phyloP scores from a whole-genome alignment of 805 yeast species.

The Pichia phayaonensis region DNA sequence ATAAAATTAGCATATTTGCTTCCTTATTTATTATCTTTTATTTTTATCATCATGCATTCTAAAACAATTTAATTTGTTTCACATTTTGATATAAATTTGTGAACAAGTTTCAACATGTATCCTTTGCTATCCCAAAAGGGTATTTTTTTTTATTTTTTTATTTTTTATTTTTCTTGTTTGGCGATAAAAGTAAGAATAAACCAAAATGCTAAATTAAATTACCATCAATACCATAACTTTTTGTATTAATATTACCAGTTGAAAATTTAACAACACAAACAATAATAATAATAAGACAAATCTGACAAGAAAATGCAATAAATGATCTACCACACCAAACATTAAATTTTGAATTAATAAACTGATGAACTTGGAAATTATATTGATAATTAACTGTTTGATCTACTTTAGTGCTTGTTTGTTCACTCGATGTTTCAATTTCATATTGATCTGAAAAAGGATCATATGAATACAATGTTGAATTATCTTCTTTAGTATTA shows the following conservation, averaged over 20 bases:
- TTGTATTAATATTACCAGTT: not conserved
- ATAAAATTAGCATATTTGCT: not conserved
- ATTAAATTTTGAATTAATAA: conserved; percentile 6
- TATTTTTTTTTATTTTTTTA: not conserved
- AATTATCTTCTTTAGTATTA: not conserved
- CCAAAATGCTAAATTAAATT: not conserved
- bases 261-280: conserved; percentile 8
- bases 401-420: not conserved
- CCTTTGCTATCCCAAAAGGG: conserved; percentile 6
- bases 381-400: not conserved
- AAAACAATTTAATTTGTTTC: not conserved
- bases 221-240: not conserved
- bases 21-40: not conserved
- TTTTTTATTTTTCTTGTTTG: not conserved
- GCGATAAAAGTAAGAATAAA: not conserved
- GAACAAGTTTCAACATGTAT: conserved; percentile 3
- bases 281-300: conserved; percentile 9
- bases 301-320: conserved; percentile 12
- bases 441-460: not conserved
- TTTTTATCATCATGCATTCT: not conserved
- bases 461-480: not conserved
- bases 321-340: conserved; percentile 15
- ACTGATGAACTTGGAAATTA: conserved; percentile 13
- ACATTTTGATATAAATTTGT: not conserved
- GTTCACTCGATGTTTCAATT: not conserved